phyloP scores from a whole-genome alignment of 164 flowering plant species.

The Tetracentron sinense region DNA sequence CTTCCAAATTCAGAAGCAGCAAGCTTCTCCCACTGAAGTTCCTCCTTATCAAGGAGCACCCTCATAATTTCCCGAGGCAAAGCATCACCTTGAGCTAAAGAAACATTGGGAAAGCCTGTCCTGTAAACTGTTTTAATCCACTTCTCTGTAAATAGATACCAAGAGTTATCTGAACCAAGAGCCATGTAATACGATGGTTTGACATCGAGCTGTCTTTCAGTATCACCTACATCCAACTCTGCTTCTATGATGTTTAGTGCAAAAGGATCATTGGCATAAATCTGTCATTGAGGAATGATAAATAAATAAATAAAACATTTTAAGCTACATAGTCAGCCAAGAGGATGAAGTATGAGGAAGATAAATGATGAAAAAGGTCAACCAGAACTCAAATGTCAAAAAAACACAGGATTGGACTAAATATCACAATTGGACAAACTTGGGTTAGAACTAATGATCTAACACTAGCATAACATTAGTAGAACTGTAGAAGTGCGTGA shows the following conservation, averaged over 20 bases:
- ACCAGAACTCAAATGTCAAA: neutral
- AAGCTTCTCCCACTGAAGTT: slow-evolving; percentile 72
- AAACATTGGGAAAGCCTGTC: slow-evolving; percentile 77
- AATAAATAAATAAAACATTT: neutral
- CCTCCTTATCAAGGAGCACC: slow-evolving; percentile 61
- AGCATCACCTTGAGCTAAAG: slow-evolving; percentile 72
- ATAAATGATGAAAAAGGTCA: neutral
- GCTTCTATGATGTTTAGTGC: slow-evolving; percentile 16
- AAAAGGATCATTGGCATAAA: slow-evolving; percentile 35
- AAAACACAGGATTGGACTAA: neutral
- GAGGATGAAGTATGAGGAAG: neutral
- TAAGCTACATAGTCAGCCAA: slow-evolving; percentile 2
- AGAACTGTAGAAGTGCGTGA: neutral
- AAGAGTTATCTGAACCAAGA: slow-evolving; percentile 90
- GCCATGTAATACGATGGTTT: slow-evolving; percentile 72
- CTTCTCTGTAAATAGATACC: slow-evolving; percentile 89
- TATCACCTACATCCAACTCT: slow-evolving; percentile 21
- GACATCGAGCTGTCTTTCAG: slow-evolving; percentile 20
- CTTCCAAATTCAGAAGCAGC: slow-evolving; percentile 71
- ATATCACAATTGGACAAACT: neutral
- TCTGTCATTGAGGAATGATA: slow-evolving; percentile 24
- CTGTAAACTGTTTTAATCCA: slow-evolving; percentile 74
- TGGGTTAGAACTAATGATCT: neutral
- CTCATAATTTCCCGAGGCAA: slow-evolving; percentile 75
- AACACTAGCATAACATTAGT: neutral